These are phyloP conservation scores for Botrytis paeoniae DNA, from an alignment of 2,329 filamentous ascomycete genomes.

Conservation along the genomic window DNA sequence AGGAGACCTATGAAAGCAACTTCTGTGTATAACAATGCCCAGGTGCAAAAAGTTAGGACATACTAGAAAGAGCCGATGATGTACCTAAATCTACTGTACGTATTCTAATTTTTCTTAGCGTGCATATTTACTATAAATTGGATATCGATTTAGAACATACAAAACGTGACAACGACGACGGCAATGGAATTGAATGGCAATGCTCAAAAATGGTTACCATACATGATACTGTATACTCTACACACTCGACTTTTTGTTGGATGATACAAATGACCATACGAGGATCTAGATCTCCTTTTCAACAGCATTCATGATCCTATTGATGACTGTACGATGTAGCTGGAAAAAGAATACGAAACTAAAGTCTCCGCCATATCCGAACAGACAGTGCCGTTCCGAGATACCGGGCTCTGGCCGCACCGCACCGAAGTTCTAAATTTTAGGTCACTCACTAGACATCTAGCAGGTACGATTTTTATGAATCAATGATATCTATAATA, in stretches of 20 bases:
- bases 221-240: not conserved
- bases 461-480: not conserved
- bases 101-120: not conserved
- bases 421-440: not conserved
- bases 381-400: not conserved
- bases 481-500: not conserved
- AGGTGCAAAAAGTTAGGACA: not conserved
- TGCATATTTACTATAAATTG: not conserved
- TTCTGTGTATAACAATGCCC: not conserved
- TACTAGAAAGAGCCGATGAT: not conserved
- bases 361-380: constrained; percentile 2
- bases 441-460: not conserved
- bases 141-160: not conserved
- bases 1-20: not conserved
- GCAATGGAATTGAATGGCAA: not conserved
- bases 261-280: not conserved
- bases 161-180: not conserved
- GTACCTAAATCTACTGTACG: not conserved
- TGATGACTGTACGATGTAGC: not conserved
- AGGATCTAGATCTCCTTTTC: not conserved
- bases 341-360: not conserved
- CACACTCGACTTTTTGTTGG: not conserved
- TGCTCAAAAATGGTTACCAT: not conserved
- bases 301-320: not conserved
- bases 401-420: not conserved